Base-by-base conservation (phyloP, 2,329 filamentous ascomycete genomes). In the Calonectria leucothoes region DNA sequence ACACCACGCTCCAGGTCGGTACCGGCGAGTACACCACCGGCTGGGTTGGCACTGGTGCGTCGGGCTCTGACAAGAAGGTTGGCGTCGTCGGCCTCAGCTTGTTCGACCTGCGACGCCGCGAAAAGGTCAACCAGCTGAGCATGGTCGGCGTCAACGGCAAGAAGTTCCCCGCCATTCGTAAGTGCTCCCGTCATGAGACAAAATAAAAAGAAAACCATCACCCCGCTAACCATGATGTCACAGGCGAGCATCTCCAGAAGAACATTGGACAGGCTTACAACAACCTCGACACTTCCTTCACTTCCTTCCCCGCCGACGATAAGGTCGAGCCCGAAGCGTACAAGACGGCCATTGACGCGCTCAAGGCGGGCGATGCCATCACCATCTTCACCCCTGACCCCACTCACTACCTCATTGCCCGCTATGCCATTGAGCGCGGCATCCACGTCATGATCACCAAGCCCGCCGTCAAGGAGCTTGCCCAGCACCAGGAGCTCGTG, bases 11-110 rank as follows among this genome's bases (percentile, higher is more conserved):
- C 78, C 57, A 93, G 94, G 91, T 98, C 72, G 96, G 96, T 77
- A 98, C 96, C 14, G 96, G 96, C 81, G 96, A 98, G 89, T 98
- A 98, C 89, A 98, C 96, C 80, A 98, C 96, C 52, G 96, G 96
- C 71, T 98, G 97, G 80, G 95, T 98, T 71, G 95, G 94, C 71
- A 93, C 92, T 74, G 94, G 93, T 73, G 93, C 93, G 66, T 98
- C 95, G 5, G 93, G 91, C 14, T 98, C 95, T 64, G 96, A 98
- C 89, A 98, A 98, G 88, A 98, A 98, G 85, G 94, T 98, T 64
- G 96, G 96, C 72, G 96, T 98, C 12, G 96, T 98, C 23, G 96
- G 94, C 49, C 87, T 98, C 83, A 96, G 94, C 29, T 88, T 98
- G 78, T 98, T 98, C 84, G 96, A 98, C 84, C 89, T 98, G 77